phyloP scores from a whole-genome alignment of 352 stramenopile genomes.

The Globisporangium ultimum region DNA sequence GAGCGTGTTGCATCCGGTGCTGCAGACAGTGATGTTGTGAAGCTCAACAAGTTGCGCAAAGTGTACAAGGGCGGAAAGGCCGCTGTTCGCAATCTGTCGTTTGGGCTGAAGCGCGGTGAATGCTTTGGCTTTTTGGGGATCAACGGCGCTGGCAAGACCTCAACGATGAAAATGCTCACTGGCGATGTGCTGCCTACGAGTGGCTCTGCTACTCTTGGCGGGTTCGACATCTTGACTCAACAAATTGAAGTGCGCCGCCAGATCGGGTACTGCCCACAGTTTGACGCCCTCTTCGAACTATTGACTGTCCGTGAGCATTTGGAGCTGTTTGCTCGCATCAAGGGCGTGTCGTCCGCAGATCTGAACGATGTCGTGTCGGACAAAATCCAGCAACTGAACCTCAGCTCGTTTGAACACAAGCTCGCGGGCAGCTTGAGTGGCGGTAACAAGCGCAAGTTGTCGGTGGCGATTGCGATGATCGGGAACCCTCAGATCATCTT shows the following conservation, averaged over 20 bases:
- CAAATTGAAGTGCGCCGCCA: conserved; percentile 19
- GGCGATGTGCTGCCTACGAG: conserved; percentile 16
- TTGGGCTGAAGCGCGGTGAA: conserved; percentile 16
- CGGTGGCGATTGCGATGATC: too few relatives aligned
- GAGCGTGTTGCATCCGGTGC: background rate
- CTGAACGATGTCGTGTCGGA: conserved; percentile 44
- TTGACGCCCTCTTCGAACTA: conserved; percentile 92
- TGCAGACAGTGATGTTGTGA: background rate
- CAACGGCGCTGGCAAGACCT: conserved; percentile 12
- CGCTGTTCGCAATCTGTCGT: background rate
- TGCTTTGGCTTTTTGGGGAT: conserved; percentile 17
- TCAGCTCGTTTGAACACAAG: conserved; percentile 47
- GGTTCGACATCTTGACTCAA: conserved; percentile 30
- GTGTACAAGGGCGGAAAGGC: too few relatives aligned
- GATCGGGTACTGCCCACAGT: conserved; percentile 92
- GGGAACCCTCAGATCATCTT: too few relatives aligned
- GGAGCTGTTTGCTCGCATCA: conserved; percentile 88
- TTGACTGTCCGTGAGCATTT: conserved; percentile 92
- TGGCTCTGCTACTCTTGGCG: conserved; percentile 46
- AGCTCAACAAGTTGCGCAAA: conserved; percentile 7
- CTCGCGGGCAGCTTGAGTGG: conserved; percentile 38
- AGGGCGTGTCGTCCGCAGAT: conserved; percentile 47
- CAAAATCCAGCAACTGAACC: conserved; percentile 54
- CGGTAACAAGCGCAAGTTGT: too few relatives aligned
- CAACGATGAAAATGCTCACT: conserved; percentile 19